Conservation (phyloP, 352 stramenopile species). For the Thalassiosira exigua region DNA sequence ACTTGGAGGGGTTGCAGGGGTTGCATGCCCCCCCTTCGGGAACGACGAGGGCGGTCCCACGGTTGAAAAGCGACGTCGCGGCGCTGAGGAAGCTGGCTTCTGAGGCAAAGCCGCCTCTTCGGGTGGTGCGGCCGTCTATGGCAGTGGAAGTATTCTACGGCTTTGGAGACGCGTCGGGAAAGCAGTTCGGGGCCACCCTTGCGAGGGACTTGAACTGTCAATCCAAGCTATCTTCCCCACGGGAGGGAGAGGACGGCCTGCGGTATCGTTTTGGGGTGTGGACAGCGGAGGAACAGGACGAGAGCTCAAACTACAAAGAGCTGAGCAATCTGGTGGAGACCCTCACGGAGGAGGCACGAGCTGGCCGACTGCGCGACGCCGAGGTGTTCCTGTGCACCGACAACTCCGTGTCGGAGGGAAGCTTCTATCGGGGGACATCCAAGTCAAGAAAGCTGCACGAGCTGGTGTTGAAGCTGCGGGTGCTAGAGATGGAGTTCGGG, state of each 20-base stretch:
- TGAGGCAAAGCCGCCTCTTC: conserved; percentile 15
- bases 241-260: not conserved
- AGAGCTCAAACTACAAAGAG: conserved; percentile 59
- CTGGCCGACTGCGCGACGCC: conserved; percentile 18
- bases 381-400: conserved; percentile 79
- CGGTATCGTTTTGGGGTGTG: conserved; percentile 38
- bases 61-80: conserved; percentile 43
- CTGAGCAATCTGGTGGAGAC: conserved; percentile 54
- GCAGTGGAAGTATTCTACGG: conserved; percentile 27
- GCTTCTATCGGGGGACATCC: conserved; percentile 51
- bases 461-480: conserved; percentile 49
- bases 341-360: conserved; percentile 21
- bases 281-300: conserved; percentile 11
- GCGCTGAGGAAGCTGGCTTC: conserved; percentile 29
- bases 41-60: conserved; percentile 13
- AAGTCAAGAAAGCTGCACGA: conserved; percentile 41
- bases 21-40: not conserved
- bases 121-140: conserved; percentile 1
- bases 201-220: conserved; percentile 17
- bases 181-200: conserved; percentile 35
- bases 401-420: conserved; percentile 59
- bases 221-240: not conserved
- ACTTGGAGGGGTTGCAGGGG: not conserved
- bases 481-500: conserved; percentile 36
- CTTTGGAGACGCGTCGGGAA: conserved; percentile 59